phyloP scores from a whole-genome alignment of 345 rosid genomes.

The Firmiana major region DNA sequence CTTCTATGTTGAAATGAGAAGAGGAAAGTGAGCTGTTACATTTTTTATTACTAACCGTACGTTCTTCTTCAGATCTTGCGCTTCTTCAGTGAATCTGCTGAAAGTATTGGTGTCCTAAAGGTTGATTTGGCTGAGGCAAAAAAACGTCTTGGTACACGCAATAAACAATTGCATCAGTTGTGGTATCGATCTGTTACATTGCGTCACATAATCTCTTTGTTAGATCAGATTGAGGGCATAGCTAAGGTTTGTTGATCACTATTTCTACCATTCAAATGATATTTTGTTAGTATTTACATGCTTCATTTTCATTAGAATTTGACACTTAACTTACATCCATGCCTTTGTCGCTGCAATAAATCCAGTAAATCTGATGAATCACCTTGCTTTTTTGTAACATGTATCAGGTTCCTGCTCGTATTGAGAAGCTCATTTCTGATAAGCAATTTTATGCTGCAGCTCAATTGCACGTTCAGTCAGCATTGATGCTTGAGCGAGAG shows the following conservation, averaged over 20 bases:
- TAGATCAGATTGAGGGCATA: conserved; percentile 98
- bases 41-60: conserved; percentile 6
- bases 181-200: conserved; percentile 99
- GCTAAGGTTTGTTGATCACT: conserved; percentile 65
- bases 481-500: conserved; percentile 95
- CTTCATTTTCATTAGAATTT: conserved; percentile 11
- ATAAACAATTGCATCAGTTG: conserved; percentile 93
- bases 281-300: conserved; percentile 5
- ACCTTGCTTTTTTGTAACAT: conserved; percentile 17
- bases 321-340: conserved; percentile 7
- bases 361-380: conserved; percentile 3
- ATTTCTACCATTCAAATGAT: conserved; percentile 1
- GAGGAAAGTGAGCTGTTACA: background rate
- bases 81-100: conserved; percentile 91
- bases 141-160: conserved; percentile 75
- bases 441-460: conserved; percentile 91
- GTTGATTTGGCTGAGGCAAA: conserved; percentile 90
- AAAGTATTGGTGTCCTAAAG: conserved; percentile 63
- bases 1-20: background rate
- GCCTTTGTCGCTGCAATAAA: background rate
- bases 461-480: conserved; percentile 76
- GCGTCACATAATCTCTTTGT: conserved; percentile 85
- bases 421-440: conserved; percentile 87
- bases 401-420: conserved; percentile 53
- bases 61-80: conserved; percentile 73